Base-by-base conservation (phyloP, 2,329 filamentous ascomycete genomes). In the Verticillium longisporum region DNA sequence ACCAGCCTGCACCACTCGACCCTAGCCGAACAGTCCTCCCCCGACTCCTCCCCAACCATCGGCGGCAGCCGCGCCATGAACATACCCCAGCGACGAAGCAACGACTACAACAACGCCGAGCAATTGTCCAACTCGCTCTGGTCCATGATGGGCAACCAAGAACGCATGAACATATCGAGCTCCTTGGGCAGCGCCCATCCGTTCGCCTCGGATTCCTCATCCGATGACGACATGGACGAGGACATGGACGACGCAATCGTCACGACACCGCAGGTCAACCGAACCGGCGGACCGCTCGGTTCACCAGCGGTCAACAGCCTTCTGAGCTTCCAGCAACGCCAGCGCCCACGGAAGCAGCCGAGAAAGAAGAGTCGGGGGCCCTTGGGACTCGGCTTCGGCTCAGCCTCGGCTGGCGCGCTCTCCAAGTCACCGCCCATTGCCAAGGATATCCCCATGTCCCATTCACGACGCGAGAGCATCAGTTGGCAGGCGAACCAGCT, bases 1-100 rank as follows among this genome's bases (percentile, higher is more conserved):
- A 97, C 94, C 11, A 96, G 93, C 71, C 81, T 99, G 26, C 95
- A 98, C 75, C 95, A 98, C 74, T 97, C 94, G 15, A 98, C 91
- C 0, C 83, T 98, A 9, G 93, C 94, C 61, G 91, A 97, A 68
- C 86, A 88, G 72, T 90, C 91, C 1, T 95, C 91, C 5, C 92
- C 93, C 3, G 92, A 96, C 72, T 95, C 92, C 0, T 97, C 93
- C 0, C 95, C 95, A 1, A 93, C 89, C 13, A 88, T 95, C 60
- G 87, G 88, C 59, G 86, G 89, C 50, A 86, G 89, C 41, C 76
- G 79, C 64, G 85, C 81, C 32, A 84, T 88, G 79, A 86, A 83
- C 68, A 88, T 88, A 57, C 85, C 85, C 7, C 77, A 77, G 53
- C 78, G 83, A 57, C 75, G 79, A 62, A 74, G 72, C 55, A 77